Base-by-base conservation (phyloP, 148 eudicot species). In the Rhododendron ovatum region DNA sequence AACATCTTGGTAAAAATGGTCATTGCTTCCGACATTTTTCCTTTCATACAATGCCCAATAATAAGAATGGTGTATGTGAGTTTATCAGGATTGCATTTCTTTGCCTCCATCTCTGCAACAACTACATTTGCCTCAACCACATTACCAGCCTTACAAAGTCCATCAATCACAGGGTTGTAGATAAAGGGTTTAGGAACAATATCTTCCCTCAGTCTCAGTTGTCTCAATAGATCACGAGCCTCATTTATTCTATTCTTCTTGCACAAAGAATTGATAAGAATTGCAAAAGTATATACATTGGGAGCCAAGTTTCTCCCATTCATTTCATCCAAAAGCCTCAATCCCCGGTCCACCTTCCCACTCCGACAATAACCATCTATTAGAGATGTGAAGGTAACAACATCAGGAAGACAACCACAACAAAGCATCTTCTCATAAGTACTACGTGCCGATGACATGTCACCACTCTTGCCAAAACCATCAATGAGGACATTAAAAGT, bases 1-100 rank as follows among this genome's bases (percentile, higher is more conserved):
- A 92, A 86, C 99, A 96, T 96, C 91, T 90, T 94, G 78, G 90
- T 53, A 85, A 92, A 96, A 51, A 95, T 89, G 79, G 73, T 69
- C 53, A 96, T 90, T 59, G 98, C 99, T 89, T 96, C 99, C 57
- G 63, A 24, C 95, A 92, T 93, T 87, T 94, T 91, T 50, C 99
- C 99, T 89, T 95, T 96, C 98, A 94, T 89, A 87, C 96, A 95
- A 85, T 96, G 98, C 67, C 99, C 99, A 80, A 96, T 89, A 84
- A 96, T 95, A 88, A 96, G 96, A 83, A 96, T 96, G 84, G 98
- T 96, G 87, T 90, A 96, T 9, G 99, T 96, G 88, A 91, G 84
- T 86, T 94, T 96, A 91, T 96, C 99, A 83, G 90, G 94, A 41
- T 80, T 86, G 89, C 98, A 94, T 37, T 89, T 89, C 83, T 88